Evolutionary conservation across 345 rosid species (phyloP).

Genomic region (Luvunga scandens): DNA sequence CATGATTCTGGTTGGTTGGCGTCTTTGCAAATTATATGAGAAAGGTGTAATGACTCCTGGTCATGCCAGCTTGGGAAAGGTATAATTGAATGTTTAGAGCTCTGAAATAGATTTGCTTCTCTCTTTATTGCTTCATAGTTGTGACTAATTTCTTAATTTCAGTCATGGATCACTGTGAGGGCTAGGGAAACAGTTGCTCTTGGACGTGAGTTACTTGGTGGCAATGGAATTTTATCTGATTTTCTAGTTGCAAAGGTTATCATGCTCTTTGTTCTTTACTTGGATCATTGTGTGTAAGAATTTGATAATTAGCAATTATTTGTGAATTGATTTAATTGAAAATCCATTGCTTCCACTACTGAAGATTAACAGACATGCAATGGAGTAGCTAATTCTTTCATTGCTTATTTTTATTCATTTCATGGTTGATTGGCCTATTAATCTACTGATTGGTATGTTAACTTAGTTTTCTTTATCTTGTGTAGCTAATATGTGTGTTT

Average conservation of each 20-base stretch:
- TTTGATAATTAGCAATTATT: not conserved
- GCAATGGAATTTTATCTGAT: constrained; percentile 83
- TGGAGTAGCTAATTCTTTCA: not conserved
- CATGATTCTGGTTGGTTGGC: constrained; percentile 93
- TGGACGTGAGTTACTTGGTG: constrained; percentile 93
- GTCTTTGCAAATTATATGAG: constrained; percentile 90
- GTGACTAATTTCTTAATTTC: constrained; percentile 2
- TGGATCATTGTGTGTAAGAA: not conserved
- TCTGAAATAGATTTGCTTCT: not conserved
- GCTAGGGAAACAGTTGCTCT: constrained; percentile 82
- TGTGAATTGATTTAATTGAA: not conserved
- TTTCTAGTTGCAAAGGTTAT: constrained; percentile 92
- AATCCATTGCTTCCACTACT: not conserved
- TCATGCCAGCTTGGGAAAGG: constrained; percentile 98
- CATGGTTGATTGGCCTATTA: not conserved
- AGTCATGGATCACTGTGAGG: constrained; percentile 78
- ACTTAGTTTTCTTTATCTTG: not conserved
- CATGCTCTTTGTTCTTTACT: not conserved
- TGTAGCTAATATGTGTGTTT: not conserved
- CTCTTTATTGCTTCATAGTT: not conserved
- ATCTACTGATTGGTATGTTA: not conserved
- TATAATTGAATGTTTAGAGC: constrained; percentile 20
- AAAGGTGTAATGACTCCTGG: constrained; percentile 83
- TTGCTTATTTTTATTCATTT: not conserved
- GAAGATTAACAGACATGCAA: not conserved